Base-by-base conservation (phyloP, 306 rosid species). In the Rosa lucieae region DNA sequence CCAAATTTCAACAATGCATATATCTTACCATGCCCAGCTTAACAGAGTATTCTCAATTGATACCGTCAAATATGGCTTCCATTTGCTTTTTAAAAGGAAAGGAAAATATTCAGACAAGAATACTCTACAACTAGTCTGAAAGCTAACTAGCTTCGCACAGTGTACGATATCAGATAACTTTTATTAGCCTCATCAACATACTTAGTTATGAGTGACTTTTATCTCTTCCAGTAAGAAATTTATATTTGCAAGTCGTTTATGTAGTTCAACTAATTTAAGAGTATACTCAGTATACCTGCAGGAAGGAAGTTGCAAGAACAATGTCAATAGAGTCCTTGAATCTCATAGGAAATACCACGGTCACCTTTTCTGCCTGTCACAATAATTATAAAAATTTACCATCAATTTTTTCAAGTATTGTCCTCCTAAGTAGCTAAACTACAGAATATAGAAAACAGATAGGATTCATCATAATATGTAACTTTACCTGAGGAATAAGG, bases 311-410 rank as follows among this genome's bases (percentile, higher is more conserved):
- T 44, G 99, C 97, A 59, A 93, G 92, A 79, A 89, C 88, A 79
- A 81, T 91, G 85, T 95, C 99, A 82, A 92, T 85, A 51, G 99
- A 91, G 74, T 95, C 98, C 21, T 81, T 90, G 87, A 95, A 93
- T 78, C 99, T 92, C 99, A 95, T 93, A 65, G 99, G 99, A 84
- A 85, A 95, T 80, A 95, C 88, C 85, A 95, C 94, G 5, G 89
- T 91, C 86, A 91, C 94, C 92, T 88, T 95, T 66, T 91, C 99
- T 76, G 87, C 94, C 99, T 95, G 99, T 79, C 71, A 70, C 71
- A 68, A 63, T 21, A 15, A 68, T 58, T n/a, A 18, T 1, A 51
- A 80, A 23, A 23, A 23, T 23, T 23, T 23, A 23, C 26, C 26
- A 23, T 23, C 26, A 23, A 23, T 23, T 23, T 23, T 23, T 23